phyloP scores from a whole-genome alignment of 306 rosid species.

The Pterocarpus macrocarpus region DNA sequence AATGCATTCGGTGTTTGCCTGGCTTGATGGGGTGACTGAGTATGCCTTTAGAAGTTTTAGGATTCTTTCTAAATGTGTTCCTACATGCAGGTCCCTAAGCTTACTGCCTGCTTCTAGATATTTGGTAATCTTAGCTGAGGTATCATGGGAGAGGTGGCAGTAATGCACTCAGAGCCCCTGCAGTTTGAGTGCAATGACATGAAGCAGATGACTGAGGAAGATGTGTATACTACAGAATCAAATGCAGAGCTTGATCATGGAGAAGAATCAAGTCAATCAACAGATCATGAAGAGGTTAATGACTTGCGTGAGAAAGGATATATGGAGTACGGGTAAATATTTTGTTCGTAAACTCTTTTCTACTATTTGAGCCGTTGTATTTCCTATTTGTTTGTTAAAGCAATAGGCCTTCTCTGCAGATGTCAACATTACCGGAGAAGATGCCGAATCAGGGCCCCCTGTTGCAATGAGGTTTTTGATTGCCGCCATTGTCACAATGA shows the following conservation, averaged over 20 bases:
- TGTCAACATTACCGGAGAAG: constrained; percentile 82
- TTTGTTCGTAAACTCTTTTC: constrained; percentile 10
- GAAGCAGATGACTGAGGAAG: constrained; percentile 48
- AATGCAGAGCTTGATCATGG: constrained; percentile 42
- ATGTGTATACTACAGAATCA: constrained; percentile 41
- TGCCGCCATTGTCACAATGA: constrained; percentile 91
- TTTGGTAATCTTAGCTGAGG: constrained; percentile 48
- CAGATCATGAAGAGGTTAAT: constrained; percentile 11
- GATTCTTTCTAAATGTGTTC: constrained; percentile 63
- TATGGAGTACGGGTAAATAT: constrained; percentile 75
- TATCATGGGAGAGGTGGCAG: constrained; percentile 68
- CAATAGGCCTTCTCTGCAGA: constrained; percentile 56
- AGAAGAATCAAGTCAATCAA: constrained; percentile 53
- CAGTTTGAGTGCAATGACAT: constrained; percentile 57
- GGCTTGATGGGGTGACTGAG: constrained; percentile 74
- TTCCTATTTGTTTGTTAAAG: not conserved
- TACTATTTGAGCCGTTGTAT: not conserved
- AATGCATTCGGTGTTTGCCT: constrained; percentile 69
- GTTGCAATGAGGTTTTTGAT: constrained; percentile 84
- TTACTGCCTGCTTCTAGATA: constrained; percentile 59
- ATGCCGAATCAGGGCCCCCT: constrained; percentile 84
- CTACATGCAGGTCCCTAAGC: constrained; percentile 79
- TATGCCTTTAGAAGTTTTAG: constrained; percentile 65
- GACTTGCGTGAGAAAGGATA: constrained; percentile 64
- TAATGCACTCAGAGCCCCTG: constrained; percentile 58